Conservation (phyloP, 2,329 filamentous ascomycete species). For the Cyclaneusma minus region DNA sequence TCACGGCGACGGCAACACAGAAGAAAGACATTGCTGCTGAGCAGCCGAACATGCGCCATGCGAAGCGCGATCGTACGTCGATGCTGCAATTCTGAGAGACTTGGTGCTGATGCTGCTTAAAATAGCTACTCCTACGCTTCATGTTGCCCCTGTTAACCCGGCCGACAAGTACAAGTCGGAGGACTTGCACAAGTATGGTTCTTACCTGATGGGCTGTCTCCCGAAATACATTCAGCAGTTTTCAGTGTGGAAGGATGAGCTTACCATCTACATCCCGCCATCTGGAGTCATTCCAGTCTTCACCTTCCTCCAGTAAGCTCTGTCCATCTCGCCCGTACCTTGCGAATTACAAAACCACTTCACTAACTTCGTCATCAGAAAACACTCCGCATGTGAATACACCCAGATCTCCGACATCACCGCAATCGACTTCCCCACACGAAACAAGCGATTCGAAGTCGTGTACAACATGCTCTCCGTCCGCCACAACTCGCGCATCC, state of each 20-base stretch:
- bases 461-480: slow-evolving; percentile 96
- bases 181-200: slow-evolving; percentile 81
- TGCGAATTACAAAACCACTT: background rate
- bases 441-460: slow-evolving; percentile 90
- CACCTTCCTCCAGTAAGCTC: slow-evolving; percentile 69
- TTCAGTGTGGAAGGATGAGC: slow-evolving; percentile 98
- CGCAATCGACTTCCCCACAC: slow-evolving; percentile 87
- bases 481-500: slow-evolving; percentile 88
- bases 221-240: slow-evolving; percentile 99
- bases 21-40: no score
- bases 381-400: slow-evolving; percentile 95
- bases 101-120: slow-evolving; percentile 6
- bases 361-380: slow-evolving; percentile 24
- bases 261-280: slow-evolving; percentile 85
- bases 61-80: slow-evolving; percentile 36
- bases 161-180: slow-evolving; percentile 89
- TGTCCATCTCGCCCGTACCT: slow-evolving; percentile 5
- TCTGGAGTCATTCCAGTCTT: slow-evolving; percentile 82
- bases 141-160: slow-evolving; percentile 73
- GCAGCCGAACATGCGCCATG: slow-evolving; percentile 52
- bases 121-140: slow-evolving; percentile 43
- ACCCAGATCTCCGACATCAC: slow-evolving; percentile 89
- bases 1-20: slow-evolving; percentile 38
- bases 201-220: slow-evolving; percentile 91
- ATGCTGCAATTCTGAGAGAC: slow-evolving; percentile 1